Evolutionary conservation across 2,329 filamentous ascomycete genomes (phyloP).

Genomic region (Fusarium staphyleae): DNA sequence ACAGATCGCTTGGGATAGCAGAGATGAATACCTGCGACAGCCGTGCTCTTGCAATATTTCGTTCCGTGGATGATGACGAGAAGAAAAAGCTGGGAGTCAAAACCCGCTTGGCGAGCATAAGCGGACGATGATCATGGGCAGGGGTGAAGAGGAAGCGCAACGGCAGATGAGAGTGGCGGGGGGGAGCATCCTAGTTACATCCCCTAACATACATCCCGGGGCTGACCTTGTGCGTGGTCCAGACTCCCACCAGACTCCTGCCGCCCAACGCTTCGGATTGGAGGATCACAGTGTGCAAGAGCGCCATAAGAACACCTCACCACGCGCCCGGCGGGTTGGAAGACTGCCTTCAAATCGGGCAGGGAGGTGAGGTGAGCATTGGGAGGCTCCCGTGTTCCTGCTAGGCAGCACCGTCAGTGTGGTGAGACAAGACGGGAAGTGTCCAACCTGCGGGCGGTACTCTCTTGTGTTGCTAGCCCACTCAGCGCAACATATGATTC

Average conservation of each 20-base stretch:
- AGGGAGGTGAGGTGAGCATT: not conserved
- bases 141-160: conserved; percentile 28
- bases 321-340: not conserved
- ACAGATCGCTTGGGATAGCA: conserved; percentile 8
- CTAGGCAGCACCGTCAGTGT: conserved; percentile 24
- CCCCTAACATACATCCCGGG: too few species aligned
- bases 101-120: conserved; percentile 6
- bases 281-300: conserved; percentile 26
- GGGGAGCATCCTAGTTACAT: too few species aligned
- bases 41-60: conserved; percentile 4
- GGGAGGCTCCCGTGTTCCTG: conserved; percentile 23
- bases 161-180: conserved; percentile 41
- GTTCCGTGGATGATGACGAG: conserved; percentile 9
- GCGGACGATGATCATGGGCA: conserved; percentile 21
- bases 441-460: conserved; percentile 28
- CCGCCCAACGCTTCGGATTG: conserved; percentile 23
- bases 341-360: conserved; percentile 1
- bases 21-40: conserved; percentile 2
- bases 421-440: conserved; percentile 34
- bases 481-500: conserved; percentile 30
- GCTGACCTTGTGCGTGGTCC: conserved; percentile 36
- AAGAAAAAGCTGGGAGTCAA: conserved; percentile 12
- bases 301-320: conserved; percentile 9
- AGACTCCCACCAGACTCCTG: conserved; percentile 27
- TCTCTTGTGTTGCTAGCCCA: conserved; percentile 30